Evolutionary conservation across 257 asterid species (phyloP), one percentile per base, ranked within the genome.

Genomic region (Penstemon davidsonii): DNA sequence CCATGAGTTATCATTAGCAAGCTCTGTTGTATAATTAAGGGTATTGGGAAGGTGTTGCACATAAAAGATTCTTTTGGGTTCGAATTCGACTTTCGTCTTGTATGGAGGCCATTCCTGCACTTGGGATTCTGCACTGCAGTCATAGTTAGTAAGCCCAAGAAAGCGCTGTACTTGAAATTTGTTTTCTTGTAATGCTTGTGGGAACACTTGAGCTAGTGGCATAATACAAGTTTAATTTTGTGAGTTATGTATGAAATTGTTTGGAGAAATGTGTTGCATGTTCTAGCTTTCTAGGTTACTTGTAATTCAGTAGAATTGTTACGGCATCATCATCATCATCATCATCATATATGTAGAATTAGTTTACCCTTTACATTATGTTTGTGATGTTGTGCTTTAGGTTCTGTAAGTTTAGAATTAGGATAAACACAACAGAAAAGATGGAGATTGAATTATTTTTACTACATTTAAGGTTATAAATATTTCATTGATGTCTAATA

Each of bases 1-100:
- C 68, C 96, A 92, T 54, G 98, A 92, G 74, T 80, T 92, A 19
- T 89, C 98, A 9, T 70, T 92, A 65, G 91, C 89, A 3, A 89
- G 96, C 81, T 81, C 85, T 36, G 65, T 82, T 67, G 15, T 75
- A 75, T 69, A 52, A 60, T 62, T 56, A 49, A 49, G 56, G 55
- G 54, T 65, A 53, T 46, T 54, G 8, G 37, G 74, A 57, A 49
- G 77, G 62, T 57, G 47, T 50, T 74, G 47, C 76, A 47, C 18
- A 13, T 66, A 53, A 55, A 59, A 18, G 42, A 55, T 71, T 72
- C 69, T 68, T 72, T 75, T 60, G 25, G 44, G 70, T 64, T 70
- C 65, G 73, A 61, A 74, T 47, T 42, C 49, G 66, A 42, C 10
- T 33, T 61, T 8, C 7, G 54, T 42, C 39, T 42, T 38, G 13